A percentile compares a stretch with the other conserved stretches of the same genome.
Conservation (phyloP, 2,329 filamentous ascomycete species). For the Claviceps lovelessii region DNA sequence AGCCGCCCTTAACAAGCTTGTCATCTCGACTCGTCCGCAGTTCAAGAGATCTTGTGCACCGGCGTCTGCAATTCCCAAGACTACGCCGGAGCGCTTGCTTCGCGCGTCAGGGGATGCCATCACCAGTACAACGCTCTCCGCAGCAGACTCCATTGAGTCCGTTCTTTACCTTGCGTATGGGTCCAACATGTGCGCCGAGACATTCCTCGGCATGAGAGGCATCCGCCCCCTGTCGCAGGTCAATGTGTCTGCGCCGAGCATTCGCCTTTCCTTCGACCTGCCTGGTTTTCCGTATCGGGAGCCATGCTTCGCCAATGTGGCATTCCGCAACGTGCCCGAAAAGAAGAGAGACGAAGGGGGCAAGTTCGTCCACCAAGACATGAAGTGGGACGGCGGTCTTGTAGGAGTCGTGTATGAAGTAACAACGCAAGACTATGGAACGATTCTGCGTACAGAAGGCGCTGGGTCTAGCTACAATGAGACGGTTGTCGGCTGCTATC, state of each 20-base stretch:
- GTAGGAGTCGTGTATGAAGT: conserved; percentile 95
- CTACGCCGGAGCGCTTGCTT: conserved; percentile 16
- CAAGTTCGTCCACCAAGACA: conserved; percentile 5
- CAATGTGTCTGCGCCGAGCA: conserved; percentile 66
- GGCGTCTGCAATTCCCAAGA: conserved; percentile 19
- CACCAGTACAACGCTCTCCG: conserved; percentile 11
- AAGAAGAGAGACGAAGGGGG: conserved; percentile 16
- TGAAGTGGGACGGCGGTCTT: conserved; percentile 61
- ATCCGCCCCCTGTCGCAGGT: conserved; percentile 70
- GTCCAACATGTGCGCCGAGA: conserved; percentile 70
- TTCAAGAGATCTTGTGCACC: conserved; percentile 14
- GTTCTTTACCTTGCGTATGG: conserved; percentile 80
- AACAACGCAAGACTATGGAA: conserved; percentile 64
- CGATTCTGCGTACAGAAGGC: conserved; percentile 82
- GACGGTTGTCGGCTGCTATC: conserved; percentile 63
- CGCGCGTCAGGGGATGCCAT: conserved; percentile 15
- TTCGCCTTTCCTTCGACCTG: conserved; percentile 72
- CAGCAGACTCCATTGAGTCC: conserved; percentile 40
- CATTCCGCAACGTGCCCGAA: conserved; percentile 39
- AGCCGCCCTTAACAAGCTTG: conserved; percentile 14
- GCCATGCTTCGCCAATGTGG: conserved; percentile 82
- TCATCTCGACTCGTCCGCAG: conserved; percentile 9
- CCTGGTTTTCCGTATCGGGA: conserved; percentile 75
- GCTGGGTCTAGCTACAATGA: conserved; percentile 76
- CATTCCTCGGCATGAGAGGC: conserved; percentile 62